Evolutionary conservation across 208 protist species (phyloP).

Genomic region (Lotmaria passim): DNA sequence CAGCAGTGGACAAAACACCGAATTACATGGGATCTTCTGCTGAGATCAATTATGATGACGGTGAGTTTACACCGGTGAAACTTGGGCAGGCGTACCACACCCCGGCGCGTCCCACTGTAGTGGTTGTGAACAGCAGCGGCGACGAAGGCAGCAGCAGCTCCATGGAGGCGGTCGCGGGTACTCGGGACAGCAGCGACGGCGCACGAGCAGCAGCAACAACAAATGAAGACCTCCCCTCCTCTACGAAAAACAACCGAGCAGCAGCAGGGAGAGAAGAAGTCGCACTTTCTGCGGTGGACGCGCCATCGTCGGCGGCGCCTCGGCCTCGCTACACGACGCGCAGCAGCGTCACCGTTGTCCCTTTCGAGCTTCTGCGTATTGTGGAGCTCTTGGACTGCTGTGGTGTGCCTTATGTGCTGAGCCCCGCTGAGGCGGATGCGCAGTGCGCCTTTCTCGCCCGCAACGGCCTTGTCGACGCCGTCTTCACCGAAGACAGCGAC

Average conservation of each 20-base stretch:
- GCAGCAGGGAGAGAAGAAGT: neutral
- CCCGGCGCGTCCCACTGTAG: neutral
- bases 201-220: too few species aligned
- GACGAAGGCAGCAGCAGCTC: neutral
- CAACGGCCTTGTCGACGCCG: conserved; percentile 89
- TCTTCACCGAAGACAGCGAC: conserved; percentile 97
- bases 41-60: conserved; percentile 13
- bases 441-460: conserved; percentile 92
- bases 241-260: too few species aligned
- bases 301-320: neutral
- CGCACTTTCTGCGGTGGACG: neutral
- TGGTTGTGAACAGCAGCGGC: conserved; percentile 12
- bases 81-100: neutral
- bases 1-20: neutral
- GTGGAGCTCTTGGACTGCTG: conserved; percentile 86
- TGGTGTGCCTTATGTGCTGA: conserved; percentile 87
- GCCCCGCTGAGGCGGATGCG: conserved; percentile 93
- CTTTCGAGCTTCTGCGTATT: conserved; percentile 75
- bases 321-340: neutral
- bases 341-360: conserved; percentile 28
- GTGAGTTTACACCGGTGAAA: conserved; percentile 41
- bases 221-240: too few species aligned
- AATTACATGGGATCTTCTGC: too few species aligned
- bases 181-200: neutral
- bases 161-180: neutral